A percentile compares a stretch with the other conserved stretches of the same genome.
phyloP scores from a whole-genome alignment of 768 basidiomycete species.

The Serendipita indica region DNA sequence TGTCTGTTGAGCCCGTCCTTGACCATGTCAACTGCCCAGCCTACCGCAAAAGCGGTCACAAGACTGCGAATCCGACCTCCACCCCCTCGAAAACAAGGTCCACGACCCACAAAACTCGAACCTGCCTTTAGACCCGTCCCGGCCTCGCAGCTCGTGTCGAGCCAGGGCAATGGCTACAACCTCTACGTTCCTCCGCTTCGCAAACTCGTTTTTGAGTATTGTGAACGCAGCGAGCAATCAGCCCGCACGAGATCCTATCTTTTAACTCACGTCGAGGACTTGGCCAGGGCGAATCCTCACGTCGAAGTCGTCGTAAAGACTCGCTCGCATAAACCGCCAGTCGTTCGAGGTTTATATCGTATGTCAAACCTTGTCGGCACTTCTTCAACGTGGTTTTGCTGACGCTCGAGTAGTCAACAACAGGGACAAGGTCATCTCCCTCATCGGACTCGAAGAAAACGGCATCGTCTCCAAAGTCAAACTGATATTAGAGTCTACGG shows the following conservation, averaged over 20 bases:
- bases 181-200: slow-evolving; percentile 64
- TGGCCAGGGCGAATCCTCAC: slow-evolving; percentile 63
- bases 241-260: slow-evolving; percentile 56
- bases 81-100: not conserved
- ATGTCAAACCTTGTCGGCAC: slow-evolving; percentile 16
- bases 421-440: slow-evolving; percentile 74
- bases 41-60: not conserved
- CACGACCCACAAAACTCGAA: not conserved
- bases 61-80: not conserved
- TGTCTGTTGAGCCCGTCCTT: not conserved
- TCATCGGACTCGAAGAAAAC: slow-evolving; percentile 59
- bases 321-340: slow-evolving; percentile 59
- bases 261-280: slow-evolving; percentile 39
- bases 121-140: slow-evolving; percentile 24
- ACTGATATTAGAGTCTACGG: slow-evolving; percentile 74
- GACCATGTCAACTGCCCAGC: slow-evolving; percentile 1
- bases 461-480: slow-evolving; percentile 65
- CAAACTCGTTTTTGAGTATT: slow-evolving; percentile 81
- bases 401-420: slow-evolving; percentile 48
- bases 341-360: slow-evolving; percentile 76
- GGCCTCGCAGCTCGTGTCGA: slow-evolving; percentile 37
- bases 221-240: slow-evolving; percentile 69
- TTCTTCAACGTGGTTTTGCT: slow-evolving; percentile 11
- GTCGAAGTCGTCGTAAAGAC: slow-evolving; percentile 75
- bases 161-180: slow-evolving; percentile 58